Percentiles rank a stretch among this genome's conserved stretches.
phyloP scores from a whole-genome alignment of 176 grass and related monocot species.

The Neostapfia colusana region DNA sequence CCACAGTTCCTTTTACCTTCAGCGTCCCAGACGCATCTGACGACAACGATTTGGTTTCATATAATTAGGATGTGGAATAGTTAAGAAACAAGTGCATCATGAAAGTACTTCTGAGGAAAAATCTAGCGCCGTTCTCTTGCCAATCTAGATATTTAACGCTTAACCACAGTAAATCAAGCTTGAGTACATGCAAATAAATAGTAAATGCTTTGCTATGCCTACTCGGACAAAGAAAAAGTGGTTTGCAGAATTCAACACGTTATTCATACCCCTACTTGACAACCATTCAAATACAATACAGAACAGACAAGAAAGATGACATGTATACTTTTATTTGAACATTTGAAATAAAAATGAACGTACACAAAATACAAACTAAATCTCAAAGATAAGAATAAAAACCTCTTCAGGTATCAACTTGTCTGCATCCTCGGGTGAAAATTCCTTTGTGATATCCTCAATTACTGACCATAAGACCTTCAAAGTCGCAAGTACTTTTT shows the following conservation, averaged over 20 bases:
- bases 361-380: slow-evolving; percentile 12
- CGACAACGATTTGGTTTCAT: neutral
- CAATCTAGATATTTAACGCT: neutral
- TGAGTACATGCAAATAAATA: neutral
- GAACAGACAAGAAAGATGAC: slow-evolving; percentile 2
- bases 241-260: neutral
- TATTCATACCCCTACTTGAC: neutral
- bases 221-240: neutral
- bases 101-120: neutral
- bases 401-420: slow-evolving; percentile 95
- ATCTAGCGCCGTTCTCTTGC: neutral
- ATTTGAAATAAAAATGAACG: slow-evolving; percentile 12
- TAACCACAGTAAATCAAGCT: neutral
- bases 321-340: neutral
- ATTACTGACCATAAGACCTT: slow-evolving; percentile 87
- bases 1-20: no score
- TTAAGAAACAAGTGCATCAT: no score
- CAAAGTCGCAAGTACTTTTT: slow-evolving; percentile 84
- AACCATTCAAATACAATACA: neutral
- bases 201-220: neutral
- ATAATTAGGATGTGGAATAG: neutral
- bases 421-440: slow-evolving; percentile 71
- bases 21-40: neutral
- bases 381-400: slow-evolving; percentile 31
- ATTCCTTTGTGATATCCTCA: slow-evolving; percentile 75